Percentiles rank a stretch among this genome's conserved stretches.
These are phyloP conservation scores for Persicaria maculosa DNA, from an alignment of 148 eudicot species.

Conservation along the genomic window DNA sequence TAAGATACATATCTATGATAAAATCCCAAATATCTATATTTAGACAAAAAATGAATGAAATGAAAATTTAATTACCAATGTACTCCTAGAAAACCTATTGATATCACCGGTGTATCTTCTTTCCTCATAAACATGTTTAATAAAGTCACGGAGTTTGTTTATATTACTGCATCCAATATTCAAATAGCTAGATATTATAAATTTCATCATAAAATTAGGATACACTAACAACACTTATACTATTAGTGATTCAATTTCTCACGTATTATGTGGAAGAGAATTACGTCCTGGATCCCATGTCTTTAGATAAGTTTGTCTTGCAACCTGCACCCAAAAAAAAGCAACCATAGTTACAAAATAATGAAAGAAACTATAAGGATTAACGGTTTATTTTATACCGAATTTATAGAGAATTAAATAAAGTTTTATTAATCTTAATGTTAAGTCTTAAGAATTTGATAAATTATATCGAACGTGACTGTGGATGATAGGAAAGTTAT, in stretches of 20 bases:
- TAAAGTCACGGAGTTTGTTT: constrained; percentile 62
- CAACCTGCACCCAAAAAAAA: constrained; percentile 32
- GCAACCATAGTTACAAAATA: not conserved
- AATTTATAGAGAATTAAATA: too few relatives aligned
- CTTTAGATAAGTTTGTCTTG: constrained; percentile 64
- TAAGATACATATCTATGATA: too few relatives aligned
- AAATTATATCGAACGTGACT: too few relatives aligned
- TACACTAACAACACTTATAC: too few relatives aligned
- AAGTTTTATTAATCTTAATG: too few relatives aligned
- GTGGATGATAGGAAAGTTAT: constrained; percentile 2
- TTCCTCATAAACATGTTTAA: constrained; percentile 62
- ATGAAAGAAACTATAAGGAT: not conserved
- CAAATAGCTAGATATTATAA: not conserved
- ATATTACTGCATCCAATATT: constrained; percentile 42
- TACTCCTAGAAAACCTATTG: constrained; percentile 29
- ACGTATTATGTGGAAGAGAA: constrained; percentile 69
- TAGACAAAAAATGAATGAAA: not conserved
- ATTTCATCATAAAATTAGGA: not conserved
- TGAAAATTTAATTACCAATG: constrained; percentile 28
- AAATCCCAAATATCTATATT: not conserved
- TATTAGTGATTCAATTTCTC: not conserved
- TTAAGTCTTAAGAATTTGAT: too few relatives aligned
- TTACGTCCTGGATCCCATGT: constrained; percentile 67
- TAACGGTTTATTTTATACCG: too few relatives aligned
- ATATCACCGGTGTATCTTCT: constrained; percentile 48